Evolutionary conservation across 2,329 filamentous ascomycete genomes (phyloP), one percentile per base, ranked within the genome.

Genomic region (Conoideocrella luteorostrata): DNA sequence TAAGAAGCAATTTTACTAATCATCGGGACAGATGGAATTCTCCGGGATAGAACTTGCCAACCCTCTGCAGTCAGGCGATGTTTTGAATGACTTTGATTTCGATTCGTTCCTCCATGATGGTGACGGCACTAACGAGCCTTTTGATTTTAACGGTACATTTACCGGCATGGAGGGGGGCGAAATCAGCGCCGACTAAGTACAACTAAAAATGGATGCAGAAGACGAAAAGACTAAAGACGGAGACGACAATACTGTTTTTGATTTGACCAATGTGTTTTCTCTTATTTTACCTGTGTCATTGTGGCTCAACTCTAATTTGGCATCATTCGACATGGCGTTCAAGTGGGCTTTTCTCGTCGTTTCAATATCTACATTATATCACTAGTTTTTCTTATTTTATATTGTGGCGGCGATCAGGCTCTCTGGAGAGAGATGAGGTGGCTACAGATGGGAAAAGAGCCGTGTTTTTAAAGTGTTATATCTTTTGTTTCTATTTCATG

Each of bases 51-150:
- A 75, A 44, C 75, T 80, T 57, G 68, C 72, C 43, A 77, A 80
- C 50, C 74, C 77, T 2, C 59, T 74, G 21, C 67, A 68, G 47
- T 69, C 71, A 5, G 64, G 63, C 43, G 74, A 83, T 55, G 79
- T 83, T 28, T 67, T 84, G 38, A 78, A 78, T 53, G 80, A 82
- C 50, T 84, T 84, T 53, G 80, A 84, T 49, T 71, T 84, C 52
- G 80, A 84, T 59, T 82, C 80, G 2, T 84, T 84, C 66, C 65
- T 84, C 7, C 78, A 84, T 50, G 71, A 74, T 47, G 36, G 37
- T 18, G 73, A 74, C 37, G 67, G 63, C 26, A 71, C 70, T 32
- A 66, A 66, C 33, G 60, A 64, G 34, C 60, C 56, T 4, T 83
- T 82, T 49, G 75, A 77, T 61, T 82, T 83, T 54, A 61, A 69